These are phyloP conservation scores for Cordyceps farinosa DNA, from an alignment of 2,329 filamentous ascomycete species.

Conservation along the genomic window DNA sequence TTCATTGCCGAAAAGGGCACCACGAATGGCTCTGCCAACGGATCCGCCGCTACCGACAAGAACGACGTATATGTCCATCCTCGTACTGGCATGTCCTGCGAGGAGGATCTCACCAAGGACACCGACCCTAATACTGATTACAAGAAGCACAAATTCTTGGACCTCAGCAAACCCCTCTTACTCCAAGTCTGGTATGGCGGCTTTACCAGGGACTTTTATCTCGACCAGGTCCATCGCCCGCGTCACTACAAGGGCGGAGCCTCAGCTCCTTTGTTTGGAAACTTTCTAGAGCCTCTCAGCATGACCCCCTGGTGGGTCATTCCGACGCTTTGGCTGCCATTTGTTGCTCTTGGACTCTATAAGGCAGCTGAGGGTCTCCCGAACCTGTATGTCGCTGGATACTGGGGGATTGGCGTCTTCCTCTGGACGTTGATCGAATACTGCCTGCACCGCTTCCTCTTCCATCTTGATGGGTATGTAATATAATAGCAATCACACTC, in stretches of 20 bases:
- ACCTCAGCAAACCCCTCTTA: slow-evolving; percentile 79
- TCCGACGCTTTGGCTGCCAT: slow-evolving; percentile 81
- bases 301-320: slow-evolving; percentile 94
- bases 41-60: slow-evolving; percentile 23
- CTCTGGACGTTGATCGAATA: slow-evolving; percentile 94
- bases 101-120: slow-evolving; percentile 80
- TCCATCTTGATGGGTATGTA: slow-evolving; percentile 86
- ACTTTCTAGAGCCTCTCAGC: slow-evolving; percentile 96
- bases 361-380: slow-evolving; percentile 60
- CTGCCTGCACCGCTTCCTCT: slow-evolving; percentile 80
- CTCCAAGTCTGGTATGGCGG: slow-evolving; percentile 83
- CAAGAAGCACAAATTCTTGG: slow-evolving; percentile 89
- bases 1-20: slow-evolving; percentile 64
- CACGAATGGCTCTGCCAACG: slow-evolving; percentile 30
- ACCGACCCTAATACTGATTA: slow-evolving; percentile 76
- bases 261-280: slow-evolving; percentile 92
- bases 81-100: slow-evolving; percentile 83
- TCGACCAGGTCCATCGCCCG: slow-evolving; percentile 92
- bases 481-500: background rate
- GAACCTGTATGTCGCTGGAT: slow-evolving; percentile 47
- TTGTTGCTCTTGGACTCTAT: slow-evolving; percentile 67
- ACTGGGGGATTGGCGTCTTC: slow-evolving; percentile 67
- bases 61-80: slow-evolving; percentile 44
- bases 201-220: slow-evolving; percentile 93
- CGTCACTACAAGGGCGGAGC: slow-evolving; percentile 92